Percentiles rank a stretch among this genome's conserved stretches.
Evolutionary conservation across 768 basidiomycete species (phyloP).

Genomic region (Trametes maxima): DNA sequence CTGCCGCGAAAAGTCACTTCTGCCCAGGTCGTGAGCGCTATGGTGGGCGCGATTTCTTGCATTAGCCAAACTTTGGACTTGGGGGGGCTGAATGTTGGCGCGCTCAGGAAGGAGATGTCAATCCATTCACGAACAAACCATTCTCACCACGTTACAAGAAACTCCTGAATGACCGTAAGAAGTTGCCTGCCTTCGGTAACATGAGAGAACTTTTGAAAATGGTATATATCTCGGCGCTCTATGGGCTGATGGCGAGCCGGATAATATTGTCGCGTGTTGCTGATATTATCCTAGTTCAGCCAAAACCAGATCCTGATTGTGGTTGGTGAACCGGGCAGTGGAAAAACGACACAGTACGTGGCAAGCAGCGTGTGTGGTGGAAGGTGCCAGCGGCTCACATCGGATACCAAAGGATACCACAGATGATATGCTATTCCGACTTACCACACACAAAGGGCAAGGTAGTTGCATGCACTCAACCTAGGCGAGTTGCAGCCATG

Average conservation of each 20-base stretch:
- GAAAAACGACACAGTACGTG: constrained; percentile 91
- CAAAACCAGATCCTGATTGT: constrained; percentile 85
- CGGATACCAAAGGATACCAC: constrained; percentile 71
- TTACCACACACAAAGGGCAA: constrained; percentile 88
- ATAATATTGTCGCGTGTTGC: constrained; percentile 79
- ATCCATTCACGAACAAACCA: constrained; percentile 85
- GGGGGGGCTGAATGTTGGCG: too few species aligned
- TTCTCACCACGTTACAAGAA: constrained; percentile 80
- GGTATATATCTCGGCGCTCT: not conserved
- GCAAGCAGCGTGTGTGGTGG: not conserved
- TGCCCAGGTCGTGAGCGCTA: constrained; percentile 25
- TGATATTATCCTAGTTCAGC: constrained; percentile 56
- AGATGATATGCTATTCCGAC: constrained; percentile 93
- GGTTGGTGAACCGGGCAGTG: constrained; percentile 93
- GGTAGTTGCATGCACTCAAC: constrained; percentile 94
- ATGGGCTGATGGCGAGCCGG: not conserved
- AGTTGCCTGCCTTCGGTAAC: constrained; percentile 89
- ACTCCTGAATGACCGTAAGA: constrained; percentile 82
- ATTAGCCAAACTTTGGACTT: too few species aligned
- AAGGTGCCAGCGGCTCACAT: constrained; percentile 10
- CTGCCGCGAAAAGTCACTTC: constrained; percentile 27
- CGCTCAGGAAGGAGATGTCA: constrained; percentile 69
- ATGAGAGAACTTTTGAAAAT: constrained; percentile 31
- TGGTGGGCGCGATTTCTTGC: constrained; percentile 30
- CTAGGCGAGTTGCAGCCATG: constrained; percentile 95